phyloP scores from a whole-genome alignment of 495 filamentous ascomycete genomes.

The Mycothermus thermophilus region DNA sequence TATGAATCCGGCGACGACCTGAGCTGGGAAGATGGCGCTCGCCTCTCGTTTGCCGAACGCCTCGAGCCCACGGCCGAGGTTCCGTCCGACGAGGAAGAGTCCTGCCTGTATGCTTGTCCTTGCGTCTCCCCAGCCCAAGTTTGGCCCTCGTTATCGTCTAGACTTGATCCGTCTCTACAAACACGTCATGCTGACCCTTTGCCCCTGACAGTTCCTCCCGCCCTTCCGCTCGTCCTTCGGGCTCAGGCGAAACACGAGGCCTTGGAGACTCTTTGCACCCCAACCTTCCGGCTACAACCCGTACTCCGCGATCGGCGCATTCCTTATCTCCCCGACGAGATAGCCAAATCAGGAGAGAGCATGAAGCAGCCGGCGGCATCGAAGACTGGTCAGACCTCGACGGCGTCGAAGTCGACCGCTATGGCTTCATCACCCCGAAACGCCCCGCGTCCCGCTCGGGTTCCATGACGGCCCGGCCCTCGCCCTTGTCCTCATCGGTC shows the following conservation, averaged over 20 bases:
- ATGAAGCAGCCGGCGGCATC: slow-evolving; percentile 62
- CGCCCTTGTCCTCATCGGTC: slow-evolving; percentile 19
- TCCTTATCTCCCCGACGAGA: slow-evolving; percentile 31
- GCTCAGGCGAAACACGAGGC: slow-evolving; percentile 2
- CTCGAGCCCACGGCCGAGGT: slow-evolving; percentile 35
- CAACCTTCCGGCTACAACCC: slow-evolving; percentile 7
- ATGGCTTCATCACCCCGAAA: slow-evolving; percentile 72
- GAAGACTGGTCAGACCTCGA: slow-evolving; percentile 92
- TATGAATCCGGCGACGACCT: slow-evolving; percentile 61
- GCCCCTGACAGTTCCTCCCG: slow-evolving; percentile 5
- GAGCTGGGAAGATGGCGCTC: slow-evolving; percentile 45
- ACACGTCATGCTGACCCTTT: neutral
- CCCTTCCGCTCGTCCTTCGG: slow-evolving; percentile 8
- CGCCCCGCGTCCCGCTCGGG: slow-evolving; percentile 22
- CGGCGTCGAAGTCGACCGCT: slow-evolving; percentile 79
- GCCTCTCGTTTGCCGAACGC: slow-evolving; percentile 26
- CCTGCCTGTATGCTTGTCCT: slow-evolving; percentile 40
- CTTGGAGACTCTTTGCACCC: no score
- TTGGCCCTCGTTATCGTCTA: no score
- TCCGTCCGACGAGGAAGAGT: slow-evolving; percentile 36
- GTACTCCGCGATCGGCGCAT: slow-evolving; percentile 22
- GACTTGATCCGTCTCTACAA: no score
- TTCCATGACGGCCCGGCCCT: slow-evolving; percentile 21
- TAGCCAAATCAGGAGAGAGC: slow-evolving; percentile 17
- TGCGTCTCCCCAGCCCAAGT: slow-evolving; percentile 23